Evolutionary conservation across 257 asterid species (phyloP).

Genomic region (Thymus quinquecostatus): DNA sequence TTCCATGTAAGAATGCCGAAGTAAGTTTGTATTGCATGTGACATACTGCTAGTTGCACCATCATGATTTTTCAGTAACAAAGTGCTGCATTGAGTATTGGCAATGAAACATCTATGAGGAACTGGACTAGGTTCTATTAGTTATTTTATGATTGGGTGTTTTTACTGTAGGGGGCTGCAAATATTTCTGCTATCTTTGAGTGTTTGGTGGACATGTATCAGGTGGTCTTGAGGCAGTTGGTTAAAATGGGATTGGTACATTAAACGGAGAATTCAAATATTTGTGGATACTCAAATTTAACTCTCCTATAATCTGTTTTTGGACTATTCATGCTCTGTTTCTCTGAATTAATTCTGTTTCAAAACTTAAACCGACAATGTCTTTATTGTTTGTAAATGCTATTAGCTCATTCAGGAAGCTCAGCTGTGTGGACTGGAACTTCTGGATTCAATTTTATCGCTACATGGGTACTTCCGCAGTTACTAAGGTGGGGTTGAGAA

Average conservation of each 20-base stretch:
- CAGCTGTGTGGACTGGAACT: constrained; percentile 74
- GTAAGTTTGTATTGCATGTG: constrained; percentile 54
- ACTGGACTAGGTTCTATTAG: constrained; percentile 2
- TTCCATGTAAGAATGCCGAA: constrained; percentile 65
- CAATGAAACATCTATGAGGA: constrained; percentile 12
- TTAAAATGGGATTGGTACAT: constrained; percentile 67
- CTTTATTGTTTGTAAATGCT: constrained; percentile 33
- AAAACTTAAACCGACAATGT: not conserved
- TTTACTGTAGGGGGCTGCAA: constrained; percentile 59
- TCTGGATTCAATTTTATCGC: constrained; percentile 60
- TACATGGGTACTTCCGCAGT: constrained; percentile 52
- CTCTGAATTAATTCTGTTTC: constrained; percentile 20
- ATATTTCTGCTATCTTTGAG: constrained; percentile 52
- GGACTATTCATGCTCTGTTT: constrained; percentile 24
- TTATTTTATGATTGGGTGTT: constrained; percentile 14
- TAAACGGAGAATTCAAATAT: constrained; percentile 26
- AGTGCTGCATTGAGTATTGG: constrained; percentile 13
- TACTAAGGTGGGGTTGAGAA: constrained; percentile 67
- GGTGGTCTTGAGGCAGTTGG: constrained; percentile 76
- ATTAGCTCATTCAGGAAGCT: constrained; percentile 70
- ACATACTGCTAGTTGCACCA: constrained; percentile 19
- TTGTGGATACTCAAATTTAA: constrained; percentile 7
- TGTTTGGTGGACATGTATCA: constrained; percentile 70
- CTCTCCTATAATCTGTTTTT: constrained; percentile 11
- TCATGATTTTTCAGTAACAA: constrained; percentile 23